Conservation (phyloP, 441 rosid species). For the Rhodomyrtus psidioides region DNA sequence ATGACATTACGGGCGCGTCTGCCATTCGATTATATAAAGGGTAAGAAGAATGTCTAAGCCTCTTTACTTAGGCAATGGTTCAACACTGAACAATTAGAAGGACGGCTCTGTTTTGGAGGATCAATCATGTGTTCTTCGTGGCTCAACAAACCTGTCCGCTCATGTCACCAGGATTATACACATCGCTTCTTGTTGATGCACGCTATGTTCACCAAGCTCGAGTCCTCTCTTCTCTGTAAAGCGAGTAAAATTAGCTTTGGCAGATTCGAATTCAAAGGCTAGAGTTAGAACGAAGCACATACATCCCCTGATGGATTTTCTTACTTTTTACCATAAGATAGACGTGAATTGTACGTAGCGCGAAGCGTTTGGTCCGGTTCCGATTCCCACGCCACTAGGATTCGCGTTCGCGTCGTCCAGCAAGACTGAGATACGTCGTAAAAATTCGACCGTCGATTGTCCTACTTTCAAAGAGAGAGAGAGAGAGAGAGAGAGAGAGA, state of each 20-base stretch:
- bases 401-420: too few relatives aligned
- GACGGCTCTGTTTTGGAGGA: constrained; percentile 17
- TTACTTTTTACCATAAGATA: neutral
- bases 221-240: neutral
- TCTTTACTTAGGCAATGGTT: neutral
- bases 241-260: neutral
- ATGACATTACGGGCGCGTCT: neutral
- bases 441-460: neutral
- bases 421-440: neutral
- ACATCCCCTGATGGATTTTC: neutral
- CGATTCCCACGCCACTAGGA: neutral
- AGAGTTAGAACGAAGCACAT: neutral
- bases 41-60: neutral
- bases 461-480: neutral
- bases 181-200: neutral
- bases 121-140: constrained; percentile 38
- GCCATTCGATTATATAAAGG: neutral
- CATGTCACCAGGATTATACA: neutral
- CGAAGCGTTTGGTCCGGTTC: neutral
- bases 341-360: neutral
- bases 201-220: neutral
- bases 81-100: neutral
- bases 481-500: neutral
- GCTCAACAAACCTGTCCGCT: constrained; percentile 24
- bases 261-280: neutral